These are phyloP conservation scores for Desmodesmus armatus DNA, from an alignment of 139 green algal species.

Conservation along the genomic window DNA sequence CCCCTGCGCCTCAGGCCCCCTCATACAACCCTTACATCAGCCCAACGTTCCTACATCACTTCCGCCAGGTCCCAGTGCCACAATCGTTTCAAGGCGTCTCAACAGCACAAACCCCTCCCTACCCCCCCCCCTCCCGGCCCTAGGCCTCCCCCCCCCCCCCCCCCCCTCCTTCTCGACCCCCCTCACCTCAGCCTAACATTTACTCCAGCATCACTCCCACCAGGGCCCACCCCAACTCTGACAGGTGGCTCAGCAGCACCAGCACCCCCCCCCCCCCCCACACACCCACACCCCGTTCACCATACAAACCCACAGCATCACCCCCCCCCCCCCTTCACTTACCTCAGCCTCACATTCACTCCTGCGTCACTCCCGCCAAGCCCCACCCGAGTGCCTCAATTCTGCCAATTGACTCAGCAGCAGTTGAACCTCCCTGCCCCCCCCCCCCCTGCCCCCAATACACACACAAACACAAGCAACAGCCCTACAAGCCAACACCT, in stretches of 20 bases:
- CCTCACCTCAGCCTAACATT: too few species aligned
- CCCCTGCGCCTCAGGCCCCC: too few species aligned
- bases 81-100: too few species aligned
- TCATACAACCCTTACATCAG: conserved; percentile 79
- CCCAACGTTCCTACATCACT: conserved; percentile 91
- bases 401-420: too few species aligned
- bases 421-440: too few species aligned
- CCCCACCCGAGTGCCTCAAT: too few species aligned
- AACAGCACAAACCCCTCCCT: too few species aligned
- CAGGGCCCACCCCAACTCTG: neutral
- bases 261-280: neutral
- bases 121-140: too few species aligned
- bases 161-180: too few species aligned
- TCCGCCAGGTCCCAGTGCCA: conserved; percentile 57
- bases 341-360: conserved; percentile 89
- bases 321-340: neutral
- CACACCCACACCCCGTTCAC: neutral
- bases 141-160: too few species aligned
- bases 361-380: conserved; percentile 79
- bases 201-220: neutral
- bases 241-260: neutral
- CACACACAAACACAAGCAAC: neutral
- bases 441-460: neutral
- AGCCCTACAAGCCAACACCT: too few species aligned
- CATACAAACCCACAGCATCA: too few species aligned